Evolutionary conservation across 768 basidiomycete genomes (phyloP).

Genomic region (Ephemerocybe angulata): DNA sequence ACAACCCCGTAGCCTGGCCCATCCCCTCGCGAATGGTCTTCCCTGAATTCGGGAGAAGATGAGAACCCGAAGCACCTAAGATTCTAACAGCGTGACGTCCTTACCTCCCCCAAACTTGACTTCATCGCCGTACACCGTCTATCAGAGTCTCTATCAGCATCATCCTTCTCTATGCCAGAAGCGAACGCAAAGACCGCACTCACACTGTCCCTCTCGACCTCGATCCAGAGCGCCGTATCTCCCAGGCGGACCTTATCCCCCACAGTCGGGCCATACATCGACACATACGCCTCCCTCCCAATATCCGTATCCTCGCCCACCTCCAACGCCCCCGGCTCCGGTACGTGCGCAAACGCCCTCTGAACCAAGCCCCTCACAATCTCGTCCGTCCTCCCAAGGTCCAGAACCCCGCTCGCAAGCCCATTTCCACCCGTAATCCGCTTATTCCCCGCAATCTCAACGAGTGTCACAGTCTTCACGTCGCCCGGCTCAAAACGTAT

Average conservation of each 20-base stretch:
- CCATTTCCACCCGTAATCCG: constrained; percentile 77
- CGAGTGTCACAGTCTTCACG: constrained; percentile 76
- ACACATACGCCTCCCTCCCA: constrained; percentile 71
- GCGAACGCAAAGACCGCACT: constrained; percentile 8
- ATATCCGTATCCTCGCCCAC: constrained; percentile 54
- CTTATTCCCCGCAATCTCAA: constrained; percentile 68
- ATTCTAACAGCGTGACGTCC: not conserved
- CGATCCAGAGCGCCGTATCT: constrained; percentile 87
- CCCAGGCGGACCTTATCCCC: constrained; percentile 88
- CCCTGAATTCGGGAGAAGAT: constrained; percentile 45
- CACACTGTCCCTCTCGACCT: constrained; percentile 85
- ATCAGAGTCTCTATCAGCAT: not conserved
- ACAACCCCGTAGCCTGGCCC: constrained; percentile 82
- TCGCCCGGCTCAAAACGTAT: constrained; percentile 97
- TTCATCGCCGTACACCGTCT: constrained; percentile 93
- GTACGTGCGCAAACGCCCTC: constrained; percentile 66
- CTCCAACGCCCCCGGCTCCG: constrained; percentile 59
- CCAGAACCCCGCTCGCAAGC: constrained; percentile 57
- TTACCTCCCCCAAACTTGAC: constrained; percentile 95
- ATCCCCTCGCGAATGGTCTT: constrained; percentile 96
- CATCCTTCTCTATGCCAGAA: not conserved
- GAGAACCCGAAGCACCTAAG: not conserved
- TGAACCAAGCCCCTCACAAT: constrained; percentile 48
- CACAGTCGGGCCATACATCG: constrained; percentile 93
- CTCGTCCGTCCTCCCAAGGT: constrained; percentile 39